These are phyloP conservation scores for Sutorius eximius DNA, from an alignment of 1,284 basidiomycete species.

Conservation along the genomic window DNA sequence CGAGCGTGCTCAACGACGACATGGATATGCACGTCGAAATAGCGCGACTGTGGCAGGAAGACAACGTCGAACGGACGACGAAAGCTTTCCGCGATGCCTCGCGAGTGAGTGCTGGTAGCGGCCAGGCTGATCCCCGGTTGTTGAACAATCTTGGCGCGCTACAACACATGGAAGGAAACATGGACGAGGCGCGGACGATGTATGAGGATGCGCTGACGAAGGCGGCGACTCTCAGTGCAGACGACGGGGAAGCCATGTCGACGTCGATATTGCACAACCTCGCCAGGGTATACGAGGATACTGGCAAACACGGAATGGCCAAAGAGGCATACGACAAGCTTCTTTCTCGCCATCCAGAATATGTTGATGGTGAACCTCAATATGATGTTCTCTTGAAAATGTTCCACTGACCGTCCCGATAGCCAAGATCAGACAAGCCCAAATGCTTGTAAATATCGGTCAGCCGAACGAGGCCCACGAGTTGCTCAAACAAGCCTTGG, in stretches of 20 bases:
- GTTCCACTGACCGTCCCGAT: conserved; percentile 5
- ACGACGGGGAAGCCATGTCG: conserved; percentile 65
- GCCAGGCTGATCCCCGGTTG: conserved; percentile 60
- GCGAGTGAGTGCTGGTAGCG: conserved; percentile 53
- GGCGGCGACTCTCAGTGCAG: conserved; percentile 48
- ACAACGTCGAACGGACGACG: conserved; percentile 70
- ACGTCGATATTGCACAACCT: conserved; percentile 88
- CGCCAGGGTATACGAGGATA: conserved; percentile 84
- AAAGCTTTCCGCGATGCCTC: conserved; percentile 75
- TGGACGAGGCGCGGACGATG: conserved; percentile 53
- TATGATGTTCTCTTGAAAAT: background rate
- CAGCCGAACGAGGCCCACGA: conserved; percentile 81
- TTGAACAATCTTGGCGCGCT: conserved; percentile 84
- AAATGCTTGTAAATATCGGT: conserved; percentile 69
- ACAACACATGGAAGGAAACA: conserved; percentile 69
- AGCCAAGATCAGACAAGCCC: conserved; percentile 90
- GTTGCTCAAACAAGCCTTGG: conserved; percentile 82
- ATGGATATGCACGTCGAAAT: conserved; percentile 85
- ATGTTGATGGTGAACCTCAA: conserved; percentile 77
- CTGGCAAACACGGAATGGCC: conserved; percentile 69
- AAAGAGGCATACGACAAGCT: conserved; percentile 85
- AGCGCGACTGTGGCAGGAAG: conserved; percentile 82
- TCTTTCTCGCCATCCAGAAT: conserved; percentile 85
- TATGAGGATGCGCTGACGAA: conserved; percentile 71
- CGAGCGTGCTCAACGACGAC: conserved; percentile 50